These are phyloP conservation scores for Xylaria polymorpha DNA, from an alignment of 2,329 filamentous ascomycete species.

Conservation along the genomic window DNA sequence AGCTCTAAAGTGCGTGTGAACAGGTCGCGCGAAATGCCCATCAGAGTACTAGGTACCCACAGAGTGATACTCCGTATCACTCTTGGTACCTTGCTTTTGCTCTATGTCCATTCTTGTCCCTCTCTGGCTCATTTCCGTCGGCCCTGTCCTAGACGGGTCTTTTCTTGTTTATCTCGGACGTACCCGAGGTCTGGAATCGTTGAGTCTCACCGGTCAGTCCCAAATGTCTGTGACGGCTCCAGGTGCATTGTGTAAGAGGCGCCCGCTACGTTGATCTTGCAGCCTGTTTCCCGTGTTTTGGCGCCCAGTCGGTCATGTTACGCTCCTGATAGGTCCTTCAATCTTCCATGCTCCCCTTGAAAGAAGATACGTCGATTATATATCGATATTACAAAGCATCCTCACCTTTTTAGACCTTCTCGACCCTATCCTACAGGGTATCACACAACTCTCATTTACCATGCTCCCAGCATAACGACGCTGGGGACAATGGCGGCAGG, in stretches of 20 bases:
- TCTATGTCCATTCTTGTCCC: background rate
- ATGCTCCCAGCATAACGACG: background rate
- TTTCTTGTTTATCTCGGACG: conserved; percentile 13
- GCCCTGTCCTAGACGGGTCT: conserved; percentile 4
- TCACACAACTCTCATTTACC: background rate
- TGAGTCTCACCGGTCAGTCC: conserved; percentile 33
- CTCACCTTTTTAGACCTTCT: background rate
- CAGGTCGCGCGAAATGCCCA: conserved; percentile 9
- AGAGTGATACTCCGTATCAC: background rate
- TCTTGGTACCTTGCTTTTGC: conserved; percentile 3
- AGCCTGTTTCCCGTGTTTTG: conserved; percentile 14
- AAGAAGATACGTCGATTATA: conserved; percentile 9
- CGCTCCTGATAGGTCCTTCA: background rate
- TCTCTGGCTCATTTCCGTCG: conserved; percentile 1
- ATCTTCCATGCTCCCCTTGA: background rate
- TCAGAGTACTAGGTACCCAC: background rate
- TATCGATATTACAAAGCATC: conserved; percentile 8
- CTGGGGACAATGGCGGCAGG: conserved; percentile 25
- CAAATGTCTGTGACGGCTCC: background rate
- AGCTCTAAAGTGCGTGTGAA: conserved; percentile 12
- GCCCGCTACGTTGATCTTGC: conserved; percentile 29
- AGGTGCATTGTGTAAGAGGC: conserved; percentile 25
- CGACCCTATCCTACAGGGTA: background rate
- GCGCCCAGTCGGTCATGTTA: background rate
- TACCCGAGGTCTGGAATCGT: conserved; percentile 24